Percentiles rank a stretch among this genome's conserved stretches.
phyloP scores from a whole-genome alignment of 345 rosid genomes.

The Camelina sativa region DNA sequence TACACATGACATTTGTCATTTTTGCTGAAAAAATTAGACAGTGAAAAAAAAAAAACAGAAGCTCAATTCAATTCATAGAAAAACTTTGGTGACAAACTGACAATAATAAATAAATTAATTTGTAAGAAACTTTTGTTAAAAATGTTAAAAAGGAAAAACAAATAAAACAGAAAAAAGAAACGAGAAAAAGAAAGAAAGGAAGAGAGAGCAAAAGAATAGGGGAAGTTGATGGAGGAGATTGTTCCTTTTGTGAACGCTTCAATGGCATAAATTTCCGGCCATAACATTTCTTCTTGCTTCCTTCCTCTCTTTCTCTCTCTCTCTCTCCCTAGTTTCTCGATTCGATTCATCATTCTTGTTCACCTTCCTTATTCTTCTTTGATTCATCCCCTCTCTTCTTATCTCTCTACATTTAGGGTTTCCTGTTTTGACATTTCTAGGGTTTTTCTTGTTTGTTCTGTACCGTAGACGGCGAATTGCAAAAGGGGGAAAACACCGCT shows the following conservation, averaged over 20 bases:
- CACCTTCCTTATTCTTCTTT: constrained; percentile 2
- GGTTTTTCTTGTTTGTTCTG: constrained; percentile 9
- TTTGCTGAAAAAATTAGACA: neutral
- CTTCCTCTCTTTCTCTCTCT: constrained; percentile 15
- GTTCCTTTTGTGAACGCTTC: constrained; percentile 78
- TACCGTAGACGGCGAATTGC: constrained; percentile 44
- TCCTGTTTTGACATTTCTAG: constrained; percentile 14
- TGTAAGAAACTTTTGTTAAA: too few species aligned
- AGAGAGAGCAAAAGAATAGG: constrained; percentile 38
- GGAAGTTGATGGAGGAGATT: constrained; percentile 55
- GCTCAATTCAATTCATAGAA: too few species aligned
- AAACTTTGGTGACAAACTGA: too few species aligned
- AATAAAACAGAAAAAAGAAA: constrained; percentile 13
- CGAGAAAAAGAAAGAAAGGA: neutral
- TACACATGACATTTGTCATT: neutral
- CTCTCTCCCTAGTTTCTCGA: constrained; percentile 1
- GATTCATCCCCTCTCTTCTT: constrained; percentile 6
- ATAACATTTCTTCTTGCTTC: constrained; percentile 37
- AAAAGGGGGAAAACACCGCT: neutral
- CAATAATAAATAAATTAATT: too few species aligned
- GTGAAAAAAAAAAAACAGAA: neutral
- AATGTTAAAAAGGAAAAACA: neutral
- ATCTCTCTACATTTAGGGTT: constrained; percentile 36
- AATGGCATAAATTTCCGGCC: constrained; percentile 67
- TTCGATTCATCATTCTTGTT: constrained; percentile 19